Evolutionary conservation across 177 flowering plant species (phyloP), one percentile per base, ranked within the genome.

Genomic region (Vitis hybrid): DNA sequence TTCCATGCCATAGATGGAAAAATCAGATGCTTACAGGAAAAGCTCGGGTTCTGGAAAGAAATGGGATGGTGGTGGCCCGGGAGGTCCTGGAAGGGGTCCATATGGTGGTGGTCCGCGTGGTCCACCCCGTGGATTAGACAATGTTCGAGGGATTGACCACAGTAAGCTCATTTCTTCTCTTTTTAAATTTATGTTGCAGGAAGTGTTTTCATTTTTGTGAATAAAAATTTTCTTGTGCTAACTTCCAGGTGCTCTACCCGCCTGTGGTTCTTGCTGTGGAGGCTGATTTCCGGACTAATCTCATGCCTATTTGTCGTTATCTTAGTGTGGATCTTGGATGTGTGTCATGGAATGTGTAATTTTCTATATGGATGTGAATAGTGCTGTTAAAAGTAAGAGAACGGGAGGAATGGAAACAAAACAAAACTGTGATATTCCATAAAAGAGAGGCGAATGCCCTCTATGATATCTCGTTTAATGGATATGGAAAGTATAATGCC

Each of bases 201-300:
- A 26, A 26, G 29, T 56, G 5, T 49, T 61, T 22, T 29, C 3
- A 22, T 50, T 49, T 64, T 13, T 53, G 5, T 50, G 19, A 12
- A 18, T 55, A 5, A 8, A 57, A 1, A 5, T 51, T 26, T 9
- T 63, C 16, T 67, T 59, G 8, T 65, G 9, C 18, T 45, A 39
- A 53, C 39, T 74, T 74, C 7, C 84, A 94, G 97, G 89, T 78
- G 78, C 98, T 49, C 87, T 89, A 58, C 98, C 98, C 70, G 98
- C 98, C 0, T 94, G 98, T 67, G 98, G 98, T 64, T 91, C 97
- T 31, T 94, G 98, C 87, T 92, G 98, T 56, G 98, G 93, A 51
- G 81, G 87, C 71, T 79, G 67, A 67, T 12, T 55, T 62, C 53
- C 60, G 56, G 56, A 51, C 29, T 26, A 15, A 33, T 33, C 58